Conservation (phyloP, 2,329 filamentous ascomycete genomes). For the Berkeleyomyces basicola region DNA sequence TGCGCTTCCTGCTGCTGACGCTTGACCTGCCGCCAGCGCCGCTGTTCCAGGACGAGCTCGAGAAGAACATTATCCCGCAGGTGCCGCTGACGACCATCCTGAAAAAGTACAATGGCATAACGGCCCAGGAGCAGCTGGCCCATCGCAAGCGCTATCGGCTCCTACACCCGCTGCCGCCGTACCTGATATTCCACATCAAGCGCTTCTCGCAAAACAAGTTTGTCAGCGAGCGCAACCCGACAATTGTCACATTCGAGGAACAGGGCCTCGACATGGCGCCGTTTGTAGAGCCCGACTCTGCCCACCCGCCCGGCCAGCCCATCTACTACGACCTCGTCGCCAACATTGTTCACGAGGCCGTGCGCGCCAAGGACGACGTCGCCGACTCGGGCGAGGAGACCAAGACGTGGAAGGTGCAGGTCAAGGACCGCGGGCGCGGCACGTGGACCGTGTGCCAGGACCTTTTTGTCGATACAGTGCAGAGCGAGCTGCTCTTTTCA, state of each 20-base stretch:
- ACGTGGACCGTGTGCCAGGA: slow-evolving; percentile 94
- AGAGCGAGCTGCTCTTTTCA: slow-evolving; percentile 77
- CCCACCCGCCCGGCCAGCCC: slow-evolving; percentile 54
- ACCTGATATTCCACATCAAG: slow-evolving; percentile 87
- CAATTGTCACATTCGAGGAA: slow-evolving; percentile 90
- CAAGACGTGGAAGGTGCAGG: slow-evolving; percentile 88
- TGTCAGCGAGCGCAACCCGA: slow-evolving; percentile 86
- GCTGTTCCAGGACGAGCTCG: slow-evolving; percentile 86
- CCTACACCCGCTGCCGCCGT: slow-evolving; percentile 79
- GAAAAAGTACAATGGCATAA: slow-evolving; percentile 80
- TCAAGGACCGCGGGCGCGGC: slow-evolving; percentile 62
- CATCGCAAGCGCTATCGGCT: slow-evolving; percentile 80
- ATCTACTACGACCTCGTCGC: slow-evolving; percentile 92
- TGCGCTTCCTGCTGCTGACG: slow-evolving; percentile 79
- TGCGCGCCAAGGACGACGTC: slow-evolving; percentile 63
- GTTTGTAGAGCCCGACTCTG: slow-evolving; percentile 77
- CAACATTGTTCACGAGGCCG: slow-evolving; percentile 79
- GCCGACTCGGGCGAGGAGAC: slow-evolving; percentile 74
- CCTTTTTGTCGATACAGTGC: slow-evolving; percentile 76
- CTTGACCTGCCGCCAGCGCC: slow-evolving; percentile 83
- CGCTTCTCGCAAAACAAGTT: slow-evolving; percentile 96
- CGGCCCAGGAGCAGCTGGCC: slow-evolving; percentile 74
- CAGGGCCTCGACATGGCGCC: slow-evolving; percentile 69
- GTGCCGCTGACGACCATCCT: slow-evolving; percentile 70
- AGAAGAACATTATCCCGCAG: slow-evolving; percentile 92